phyloP scores from a whole-genome alignment of 208 protist genomes.

The Acanthamoeba castellanii region DNA sequence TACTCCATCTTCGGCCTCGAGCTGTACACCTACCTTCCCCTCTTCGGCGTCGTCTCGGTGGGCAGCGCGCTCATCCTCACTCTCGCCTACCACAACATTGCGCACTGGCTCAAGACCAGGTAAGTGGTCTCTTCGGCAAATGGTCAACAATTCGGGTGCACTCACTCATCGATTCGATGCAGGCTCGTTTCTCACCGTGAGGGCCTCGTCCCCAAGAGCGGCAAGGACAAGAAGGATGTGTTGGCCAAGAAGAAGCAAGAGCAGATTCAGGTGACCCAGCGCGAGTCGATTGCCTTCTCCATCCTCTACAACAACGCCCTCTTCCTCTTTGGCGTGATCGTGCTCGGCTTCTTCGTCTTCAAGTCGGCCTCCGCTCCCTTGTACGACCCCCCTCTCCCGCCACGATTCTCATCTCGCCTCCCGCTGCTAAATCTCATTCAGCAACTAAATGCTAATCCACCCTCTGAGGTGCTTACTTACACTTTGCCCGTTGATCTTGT shows the following conservation, averaged over 20 bases:
- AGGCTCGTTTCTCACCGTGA: conserved; percentile 49
- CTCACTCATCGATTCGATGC: neutral
- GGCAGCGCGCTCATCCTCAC: conserved; percentile 60
- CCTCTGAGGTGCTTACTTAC: neutral
- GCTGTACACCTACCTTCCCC: neutral
- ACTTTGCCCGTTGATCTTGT: neutral
- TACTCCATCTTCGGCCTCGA: conserved; percentile 55
- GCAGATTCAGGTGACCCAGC: conserved; percentile 13
- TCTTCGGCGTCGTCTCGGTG: conserved; percentile 47
- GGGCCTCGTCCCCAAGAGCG: conserved; percentile 26
- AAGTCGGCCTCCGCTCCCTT: conserved; percentile 46
- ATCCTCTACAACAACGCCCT: conserved; percentile 72
- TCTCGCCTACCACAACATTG: conserved; percentile 62
- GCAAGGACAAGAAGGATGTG: conserved; percentile 27
- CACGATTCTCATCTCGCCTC: neutral
- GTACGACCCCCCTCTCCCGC: neutral
- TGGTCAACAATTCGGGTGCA: neutral
- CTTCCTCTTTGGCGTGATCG: conserved; percentile 47
- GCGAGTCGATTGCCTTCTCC: conserved; percentile 59
- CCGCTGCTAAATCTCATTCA: neutral
- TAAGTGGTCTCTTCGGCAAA: neutral
- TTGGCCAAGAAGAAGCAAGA: conserved; percentile 64
- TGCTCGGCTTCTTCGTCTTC: conserved; percentile 65
- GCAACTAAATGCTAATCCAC: neutral
- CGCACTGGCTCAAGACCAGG: conserved; percentile 52